Evolutionary conservation across 345 rosid genomes (phyloP).

Genomic region (Aurinia saxatilis): DNA sequence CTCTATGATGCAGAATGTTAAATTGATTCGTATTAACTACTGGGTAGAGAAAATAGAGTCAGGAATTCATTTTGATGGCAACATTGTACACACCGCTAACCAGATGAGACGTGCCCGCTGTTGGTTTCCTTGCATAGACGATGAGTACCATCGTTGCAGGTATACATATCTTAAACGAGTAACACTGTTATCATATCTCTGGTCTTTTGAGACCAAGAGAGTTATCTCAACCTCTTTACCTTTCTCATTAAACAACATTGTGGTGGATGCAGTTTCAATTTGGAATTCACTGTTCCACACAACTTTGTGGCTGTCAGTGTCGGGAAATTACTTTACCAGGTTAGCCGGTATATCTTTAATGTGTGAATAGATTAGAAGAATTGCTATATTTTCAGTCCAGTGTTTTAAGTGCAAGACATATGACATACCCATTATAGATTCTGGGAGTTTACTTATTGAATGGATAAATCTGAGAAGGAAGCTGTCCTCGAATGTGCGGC

Average conservation of each 20-base stretch:
- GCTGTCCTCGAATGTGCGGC: background rate
- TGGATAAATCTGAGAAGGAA: background rate
- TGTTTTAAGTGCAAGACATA: background rate
- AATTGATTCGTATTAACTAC: conserved; percentile 70
- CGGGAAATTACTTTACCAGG: conserved; percentile 85
- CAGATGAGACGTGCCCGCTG: conserved; percentile 92
- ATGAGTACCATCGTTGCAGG: conserved; percentile 83
- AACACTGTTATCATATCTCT: background rate
- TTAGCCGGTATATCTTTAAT: conserved; percentile 33
- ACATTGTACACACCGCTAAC: conserved; percentile 71
- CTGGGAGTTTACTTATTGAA: background rate
- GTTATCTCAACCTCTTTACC: background rate
- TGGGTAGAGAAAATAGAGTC: conserved; percentile 86
- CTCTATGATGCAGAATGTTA: conserved; percentile 81
- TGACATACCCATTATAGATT: background rate
- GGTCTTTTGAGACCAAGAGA: conserved; percentile 3
- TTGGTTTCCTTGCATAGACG: conserved; percentile 96
- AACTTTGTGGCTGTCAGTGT: conserved; percentile 88
- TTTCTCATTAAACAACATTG: background rate
- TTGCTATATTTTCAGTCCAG: background rate
- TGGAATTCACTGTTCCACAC: conserved; percentile 91
- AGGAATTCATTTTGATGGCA: conserved; percentile 80
- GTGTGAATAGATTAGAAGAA: conserved; percentile 6
- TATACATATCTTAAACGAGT: conserved; percentile 7
- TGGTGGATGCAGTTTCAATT: conserved; percentile 61